phyloP scores from a whole-genome alignment of 352 stramenopile genomes.

The Pythium sp. region DNA sequence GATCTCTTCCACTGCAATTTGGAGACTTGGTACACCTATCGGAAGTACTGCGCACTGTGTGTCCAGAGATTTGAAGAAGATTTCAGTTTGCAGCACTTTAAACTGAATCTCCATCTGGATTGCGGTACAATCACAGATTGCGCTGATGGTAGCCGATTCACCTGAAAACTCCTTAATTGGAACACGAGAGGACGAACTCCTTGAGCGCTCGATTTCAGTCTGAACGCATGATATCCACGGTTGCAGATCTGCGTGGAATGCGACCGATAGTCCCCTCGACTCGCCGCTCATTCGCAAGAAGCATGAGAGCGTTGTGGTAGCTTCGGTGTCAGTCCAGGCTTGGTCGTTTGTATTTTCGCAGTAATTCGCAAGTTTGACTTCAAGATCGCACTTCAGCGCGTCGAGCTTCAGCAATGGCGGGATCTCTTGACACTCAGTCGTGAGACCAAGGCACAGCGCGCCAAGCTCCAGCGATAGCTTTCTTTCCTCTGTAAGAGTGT shows the following conservation, averaged over 20 bases:
- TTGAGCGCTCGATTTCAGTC: slow-evolving; percentile 1
- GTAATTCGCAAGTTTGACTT: slow-evolving; percentile 10
- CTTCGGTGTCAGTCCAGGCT: not conserved
- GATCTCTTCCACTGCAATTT: slow-evolving; percentile 52
- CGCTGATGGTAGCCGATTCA: not conserved
- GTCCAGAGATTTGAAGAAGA: slow-evolving; percentile 32
- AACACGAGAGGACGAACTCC: not conserved
- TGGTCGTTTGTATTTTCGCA: not conserved
- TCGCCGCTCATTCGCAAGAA: slow-evolving; percentile 15
- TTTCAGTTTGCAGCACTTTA: slow-evolving; percentile 49
- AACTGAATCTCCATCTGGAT: slow-evolving; percentile 56
- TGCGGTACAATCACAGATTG: slow-evolving; percentile 19
- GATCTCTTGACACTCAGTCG: not conserved
- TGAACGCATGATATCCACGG: slow-evolving; percentile 21
- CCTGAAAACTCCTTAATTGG: not conserved
- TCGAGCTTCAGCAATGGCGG: slow-evolving; percentile 8
- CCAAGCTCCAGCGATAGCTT: slow-evolving; percentile 11
- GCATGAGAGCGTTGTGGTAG: not conserved
- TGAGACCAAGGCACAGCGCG: not conserved
- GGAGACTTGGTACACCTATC: slow-evolving; percentile 41
- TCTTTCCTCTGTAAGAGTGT: not conserved
- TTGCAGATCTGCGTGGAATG: slow-evolving; percentile 3
- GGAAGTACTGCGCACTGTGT: slow-evolving; percentile 43
- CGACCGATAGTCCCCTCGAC: slow-evolving; percentile 2
- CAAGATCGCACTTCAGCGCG: slow-evolving; percentile 16